Base-by-base conservation (phyloP, 2,329 filamentous ascomycete genomes). In the Niveomyces coronatus region DNA sequence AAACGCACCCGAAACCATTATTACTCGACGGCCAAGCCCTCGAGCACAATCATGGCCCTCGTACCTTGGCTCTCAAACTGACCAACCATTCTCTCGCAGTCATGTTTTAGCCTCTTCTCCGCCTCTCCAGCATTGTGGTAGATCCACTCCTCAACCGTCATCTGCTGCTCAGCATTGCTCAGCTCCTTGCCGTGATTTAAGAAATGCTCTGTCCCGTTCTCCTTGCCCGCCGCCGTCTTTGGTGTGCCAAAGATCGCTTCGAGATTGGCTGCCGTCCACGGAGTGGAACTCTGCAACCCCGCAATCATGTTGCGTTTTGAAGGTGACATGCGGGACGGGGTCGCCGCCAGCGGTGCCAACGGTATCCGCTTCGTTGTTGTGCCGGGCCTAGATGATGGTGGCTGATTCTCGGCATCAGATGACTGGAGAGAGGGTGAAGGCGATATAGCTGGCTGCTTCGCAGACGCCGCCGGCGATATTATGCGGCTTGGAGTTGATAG, bases 61-160 rank as follows among this genome's bases (percentile, higher is more conserved):
- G 71, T 74, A 0, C 87, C 89, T 60, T 96, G 80, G 42, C 67
- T 77, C 62, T 96, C 89, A 57, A 96, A 96, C 8, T 74, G 67
- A 42, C 71, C 74, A 5, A 98, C 85, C 58, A 94, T 74, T 18
- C 76, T 65, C 64, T 96, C 89, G 53, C 87, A 94, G 55, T 93
- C 83, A 24, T 70, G 64, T 53, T 80, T 81, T 39, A 98, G 65
- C 56, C 78, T 80, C 58, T 79, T 76, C 64, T 96, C 88, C 0
- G 85, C 86, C 53, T 80, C 69, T 44, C 73, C 71, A 0, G 91
- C 91, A 48, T 91, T 88, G 60, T 80, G 74, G 41, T 79, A 68
- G 27, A 98, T 82, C 86, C 89, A 98, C 58, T 95, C 79, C 57
- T 94, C 86, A 0, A 96, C 85, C 5, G 79, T 89, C 88, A 98